Conservation (phyloP, 177 flowering plant genomes). For the Vitis hybrid region DNA sequence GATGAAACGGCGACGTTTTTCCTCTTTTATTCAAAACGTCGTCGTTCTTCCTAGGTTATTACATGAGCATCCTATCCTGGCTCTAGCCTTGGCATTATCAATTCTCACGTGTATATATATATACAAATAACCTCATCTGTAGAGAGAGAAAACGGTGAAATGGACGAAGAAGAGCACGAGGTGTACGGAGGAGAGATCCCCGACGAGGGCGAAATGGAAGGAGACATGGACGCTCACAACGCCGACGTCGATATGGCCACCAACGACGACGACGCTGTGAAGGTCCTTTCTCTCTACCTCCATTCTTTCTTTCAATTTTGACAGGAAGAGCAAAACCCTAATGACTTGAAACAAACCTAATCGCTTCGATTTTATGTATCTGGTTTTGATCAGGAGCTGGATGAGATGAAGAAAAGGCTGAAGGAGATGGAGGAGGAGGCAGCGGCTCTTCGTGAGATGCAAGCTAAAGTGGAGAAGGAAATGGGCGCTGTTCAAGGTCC, state of each 20-base stretch:
- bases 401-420: constrained; percentile 90
- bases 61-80: no score
- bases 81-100: no score
- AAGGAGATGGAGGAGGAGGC: constrained; percentile 89
- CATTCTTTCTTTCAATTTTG: background rate
- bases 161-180: constrained; percentile 80
- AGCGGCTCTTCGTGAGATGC: constrained; percentile 94
- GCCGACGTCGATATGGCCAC: constrained; percentile 72
- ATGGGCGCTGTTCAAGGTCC: constrained; percentile 89
- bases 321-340: constrained; percentile 13
- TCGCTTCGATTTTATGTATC: background rate
- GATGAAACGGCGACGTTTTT: no score
- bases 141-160: constrained; percentile 14
- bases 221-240: constrained; percentile 52
- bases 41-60: no score
- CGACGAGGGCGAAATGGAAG: constrained; percentile 63
- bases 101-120: no score
- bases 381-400: constrained; percentile 57
- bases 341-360: constrained; percentile 4
- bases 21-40: no score
- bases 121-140: background rate
- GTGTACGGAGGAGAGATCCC: constrained; percentile 90
- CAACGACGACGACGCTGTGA: constrained; percentile 77
- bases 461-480: constrained; percentile 95
- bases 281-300: constrained; percentile 30